Base-by-base conservation (phyloP, 805 yeast genomes). In the Saturnispora saitoi region DNA sequence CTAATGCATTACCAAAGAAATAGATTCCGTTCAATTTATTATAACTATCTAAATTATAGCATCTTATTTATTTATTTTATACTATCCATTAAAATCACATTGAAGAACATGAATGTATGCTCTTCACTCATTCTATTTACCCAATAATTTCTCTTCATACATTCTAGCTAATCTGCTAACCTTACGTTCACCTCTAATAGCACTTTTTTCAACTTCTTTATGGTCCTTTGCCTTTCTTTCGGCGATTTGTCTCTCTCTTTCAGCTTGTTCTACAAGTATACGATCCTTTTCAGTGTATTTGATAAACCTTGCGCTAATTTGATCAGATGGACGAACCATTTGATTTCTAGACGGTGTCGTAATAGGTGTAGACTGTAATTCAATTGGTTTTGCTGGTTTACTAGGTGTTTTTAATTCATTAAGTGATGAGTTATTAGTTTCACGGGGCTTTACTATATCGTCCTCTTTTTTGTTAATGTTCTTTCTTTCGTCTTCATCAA, bases 151-250 rank as follows among this genome's bases (percentile, higher is more conserved):
- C 51, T 75, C 77, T 56, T 77, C 82, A 51, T 71, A 77, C 50
- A 76, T 60, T 53, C 59, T 62, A 4, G 80, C 74, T 48, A 77
- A 61, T 53, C 75, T 70, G 15, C 80, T 71, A 9, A 77, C 81
- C 55, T 75, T 77, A 26, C 79, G 60, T 32, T 53, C 56, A 0
- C 81, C 81, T 10, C 53, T 44, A 17, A 50, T 37, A 20, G 42
- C 54, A 38, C 54, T 50, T n/a, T 31, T 37, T 76, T 62, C 15
- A 73, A 53, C 48, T 34, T 51, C 53, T 65, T 32, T 71, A 69
- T 17, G 58, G 7, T 49, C 44, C 7, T 48, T 48, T 9, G 38
- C 49, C 22, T 39, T 43, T 12, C 31, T 45, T 8, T 40, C 41
- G 9, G 43, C 46, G 9, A 50, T 44, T 24, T 43, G 32, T 19